A percentile compares a stretch with the other conserved stretches of the same genome.
These are phyloP conservation scores for Fusarium praegraminearum DNA, from an alignment of 2,329 filamentous ascomycete genomes.

Conservation along the genomic window DNA sequence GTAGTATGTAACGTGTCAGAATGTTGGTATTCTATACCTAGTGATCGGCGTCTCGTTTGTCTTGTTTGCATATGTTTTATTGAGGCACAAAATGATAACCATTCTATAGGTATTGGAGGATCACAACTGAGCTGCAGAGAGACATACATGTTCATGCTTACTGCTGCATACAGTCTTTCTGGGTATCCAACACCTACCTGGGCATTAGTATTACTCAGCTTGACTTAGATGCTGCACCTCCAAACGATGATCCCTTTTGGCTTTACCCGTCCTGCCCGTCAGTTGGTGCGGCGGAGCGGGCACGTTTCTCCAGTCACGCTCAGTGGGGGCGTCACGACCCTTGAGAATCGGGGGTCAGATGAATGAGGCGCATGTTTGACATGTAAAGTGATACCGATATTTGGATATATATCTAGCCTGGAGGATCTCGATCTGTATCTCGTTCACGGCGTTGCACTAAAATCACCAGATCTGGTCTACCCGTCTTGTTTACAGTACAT, in stretches of 20 bases:
- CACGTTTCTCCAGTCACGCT: slow-evolving; percentile 36
- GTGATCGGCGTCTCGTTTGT: slow-evolving; percentile 7
- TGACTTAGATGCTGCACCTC: slow-evolving; percentile 9
- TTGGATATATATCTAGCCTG: slow-evolving; percentile 22
- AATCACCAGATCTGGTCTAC: background rate
- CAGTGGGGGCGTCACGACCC: slow-evolving; percentile 33
- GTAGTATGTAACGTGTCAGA: slow-evolving; percentile 19
- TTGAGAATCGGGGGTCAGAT: slow-evolving; percentile 28
- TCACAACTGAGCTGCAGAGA: background rate
- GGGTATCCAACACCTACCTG: background rate
- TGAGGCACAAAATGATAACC: background rate
- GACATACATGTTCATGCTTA: background rate
- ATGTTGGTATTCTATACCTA: slow-evolving; percentile 5
- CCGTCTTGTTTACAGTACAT: background rate
- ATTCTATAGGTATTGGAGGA: background rate
- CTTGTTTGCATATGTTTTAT: background rate
- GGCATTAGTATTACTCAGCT: background rate
- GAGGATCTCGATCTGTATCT: slow-evolving; percentile 29
- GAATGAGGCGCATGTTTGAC: slow-evolving; percentile 30
- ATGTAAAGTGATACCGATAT: slow-evolving; percentile 27
- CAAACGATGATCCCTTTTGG: background rate
- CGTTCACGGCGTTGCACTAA: background rate
- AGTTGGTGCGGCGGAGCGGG: slow-evolving; percentile 24
- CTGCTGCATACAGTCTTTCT: background rate
- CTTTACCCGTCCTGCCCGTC: slow-evolving; percentile 1